Evolutionary conservation across 2,329 filamentous ascomycete genomes (phyloP), one percentile per base, ranked within the genome.

Genomic region (Apiospora aurea): DNA sequence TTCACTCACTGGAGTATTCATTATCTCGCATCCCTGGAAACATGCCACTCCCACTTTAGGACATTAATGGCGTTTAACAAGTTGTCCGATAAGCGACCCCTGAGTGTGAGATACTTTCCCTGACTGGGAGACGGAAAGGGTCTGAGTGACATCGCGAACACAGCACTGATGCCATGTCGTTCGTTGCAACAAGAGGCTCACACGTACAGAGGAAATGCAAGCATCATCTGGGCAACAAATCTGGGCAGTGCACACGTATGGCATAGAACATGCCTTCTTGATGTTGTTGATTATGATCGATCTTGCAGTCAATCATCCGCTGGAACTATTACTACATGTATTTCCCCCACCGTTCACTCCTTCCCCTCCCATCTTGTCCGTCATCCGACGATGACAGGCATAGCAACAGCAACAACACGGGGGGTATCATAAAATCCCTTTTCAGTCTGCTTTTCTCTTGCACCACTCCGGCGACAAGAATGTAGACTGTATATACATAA

Each of bases 401-500:
- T 21, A 41, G 34, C 57, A 64, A 41, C 10, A 24, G 34, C 21
- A 64, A 41, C 4, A 64, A 64, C 34, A 41, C 29, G 18, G 57
- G 57, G 57, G 57, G 57, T 64, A 64, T 64, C 57, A 64, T 41
- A n/a, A 24, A 64, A 64, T 64, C 57, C 57, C 34, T 64, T 64
- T 38, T 64, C 41, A 8, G 57, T 64, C 41, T 64, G 29, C 34
- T 64, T 41, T n/a, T 64, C 34, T 29, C 57, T 24, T 41, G 29
- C 46, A 49, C 57, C 29, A 41, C 57, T 21, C 10, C 8, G 13
- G 10, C 38, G 29, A 38, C 29, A 7, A 61, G 16, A 61, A 38
- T 4, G 53, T 14, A 38, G 29, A 13, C 8, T n/a, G 16, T 21
- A 34, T 61, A 61, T 38, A 7, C 18, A 2, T 2, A 8, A 61